phyloP scores from a whole-genome alignment of 2,329 filamentous ascomycete genomes.

The Hypoxylon sp. region DNA sequence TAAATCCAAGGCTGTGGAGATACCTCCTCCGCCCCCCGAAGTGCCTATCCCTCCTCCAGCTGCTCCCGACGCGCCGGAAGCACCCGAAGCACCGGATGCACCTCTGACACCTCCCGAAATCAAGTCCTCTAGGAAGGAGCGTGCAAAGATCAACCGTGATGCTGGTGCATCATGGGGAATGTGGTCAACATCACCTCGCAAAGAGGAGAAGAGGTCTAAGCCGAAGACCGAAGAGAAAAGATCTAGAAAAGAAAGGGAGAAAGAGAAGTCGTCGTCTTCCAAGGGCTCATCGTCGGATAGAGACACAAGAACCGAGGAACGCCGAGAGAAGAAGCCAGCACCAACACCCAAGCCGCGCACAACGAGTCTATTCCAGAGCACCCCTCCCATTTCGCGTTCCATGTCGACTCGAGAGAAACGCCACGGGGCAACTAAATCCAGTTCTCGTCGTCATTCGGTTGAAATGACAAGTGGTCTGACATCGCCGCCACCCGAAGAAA shows the following conservation, averaged over 20 bases:
- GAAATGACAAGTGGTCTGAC: constrained; percentile 76
- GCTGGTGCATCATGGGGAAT: constrained; percentile 80
- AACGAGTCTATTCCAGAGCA: constrained; percentile 77
- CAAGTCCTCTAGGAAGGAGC: constrained; percentile 79
- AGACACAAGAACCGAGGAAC: constrained; percentile 66
- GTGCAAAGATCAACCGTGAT: constrained; percentile 81
- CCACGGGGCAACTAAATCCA: constrained; percentile 68
- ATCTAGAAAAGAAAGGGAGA: constrained; percentile 67
- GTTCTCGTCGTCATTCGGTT: constrained; percentile 77
- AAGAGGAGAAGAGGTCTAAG: constrained; percentile 74
- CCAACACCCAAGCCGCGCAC: constrained; percentile 70
- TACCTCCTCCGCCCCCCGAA: constrained; percentile 52
- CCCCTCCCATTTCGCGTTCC: constrained; percentile 76
- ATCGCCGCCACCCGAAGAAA: constrained; percentile 80
- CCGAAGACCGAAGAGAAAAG: constrained; percentile 76
- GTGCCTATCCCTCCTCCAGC: constrained; percentile 64
- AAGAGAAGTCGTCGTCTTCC: constrained; percentile 67
- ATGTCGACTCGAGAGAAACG: constrained; percentile 78
- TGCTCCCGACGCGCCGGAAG: constrained; percentile 57
- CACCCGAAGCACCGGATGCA: constrained; percentile 59
- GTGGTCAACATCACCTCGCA: constrained; percentile 73
- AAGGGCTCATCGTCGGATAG: constrained; percentile 76
- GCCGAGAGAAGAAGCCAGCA: constrained; percentile 59
- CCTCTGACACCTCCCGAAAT: constrained; percentile 68
- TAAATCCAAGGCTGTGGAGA: constrained; percentile 54